phyloP scores from a whole-genome alignment of 495 filamentous ascomycete species.

The Hypomontagnella monticulosa region DNA sequence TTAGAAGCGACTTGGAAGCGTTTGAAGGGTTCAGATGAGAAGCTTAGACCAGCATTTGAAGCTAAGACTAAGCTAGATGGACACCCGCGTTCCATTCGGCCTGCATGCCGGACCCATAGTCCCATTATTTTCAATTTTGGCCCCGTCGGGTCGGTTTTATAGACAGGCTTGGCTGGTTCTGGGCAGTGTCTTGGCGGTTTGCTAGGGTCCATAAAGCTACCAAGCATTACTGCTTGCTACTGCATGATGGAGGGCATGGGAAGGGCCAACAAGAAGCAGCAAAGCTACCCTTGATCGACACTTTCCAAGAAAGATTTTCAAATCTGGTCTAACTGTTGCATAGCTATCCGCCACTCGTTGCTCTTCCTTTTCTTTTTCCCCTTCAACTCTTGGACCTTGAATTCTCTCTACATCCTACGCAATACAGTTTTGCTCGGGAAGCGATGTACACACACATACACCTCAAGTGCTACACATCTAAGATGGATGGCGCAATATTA shows the following conservation, averaged over 20 bases:
- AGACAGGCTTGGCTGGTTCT: constrained; percentile 10
- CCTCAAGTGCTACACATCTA: constrained; percentile 9
- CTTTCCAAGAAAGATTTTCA: constrained; percentile 26
- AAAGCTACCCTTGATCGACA: constrained; percentile 35
- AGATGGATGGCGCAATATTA: constrained; percentile 17
- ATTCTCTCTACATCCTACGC: no score
- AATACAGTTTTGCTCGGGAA: no score
- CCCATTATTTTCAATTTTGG: constrained; percentile 24
- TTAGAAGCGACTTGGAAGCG: constrained; percentile 23
- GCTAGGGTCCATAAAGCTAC: constrained; percentile 6
- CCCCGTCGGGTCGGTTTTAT: constrained; percentile 39
- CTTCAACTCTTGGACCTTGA: neutral
- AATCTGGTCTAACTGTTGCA: constrained; percentile 1
- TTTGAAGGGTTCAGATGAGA: neutral
- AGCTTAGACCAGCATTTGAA: constrained; percentile 13
- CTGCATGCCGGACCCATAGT: constrained; percentile 37
- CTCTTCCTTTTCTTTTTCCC: neutral
- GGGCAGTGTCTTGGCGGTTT: constrained; percentile 28
- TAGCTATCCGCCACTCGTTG: constrained; percentile 24
- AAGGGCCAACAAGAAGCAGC: constrained; percentile 6
- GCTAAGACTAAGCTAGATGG: constrained; percentile 22
- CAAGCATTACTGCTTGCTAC: constrained; percentile 1
- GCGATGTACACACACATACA: neutral
- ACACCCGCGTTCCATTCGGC: constrained; percentile 26
- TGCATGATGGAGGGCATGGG: constrained; percentile 4